Evolutionary conservation across 345 rosid species (phyloP), one percentile per base, ranked within the genome.

Genomic region (Streptanthus diversifolius): DNA sequence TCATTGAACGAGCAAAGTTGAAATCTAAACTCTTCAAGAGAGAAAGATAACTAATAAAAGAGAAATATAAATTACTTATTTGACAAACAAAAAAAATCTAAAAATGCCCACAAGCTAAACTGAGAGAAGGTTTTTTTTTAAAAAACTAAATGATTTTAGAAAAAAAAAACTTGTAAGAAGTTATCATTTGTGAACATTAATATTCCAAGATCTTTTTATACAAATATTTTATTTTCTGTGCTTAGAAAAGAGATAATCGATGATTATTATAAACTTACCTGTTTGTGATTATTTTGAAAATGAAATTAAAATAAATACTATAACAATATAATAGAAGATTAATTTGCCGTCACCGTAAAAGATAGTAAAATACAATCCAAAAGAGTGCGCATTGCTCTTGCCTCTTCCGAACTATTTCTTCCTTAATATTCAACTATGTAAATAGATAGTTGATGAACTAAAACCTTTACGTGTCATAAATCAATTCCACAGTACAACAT

Each of bases 401-500:
- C 66, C 36, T 40, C 54, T 37, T 56, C 49, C 66, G 68, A 65
- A 73, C 71, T 54, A 54, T 63, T 33, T 64, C 44, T n/a, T 52
- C 8, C 35, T 13, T 36, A 15, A 37, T 43, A 48, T 62, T 19
- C 29, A 71, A 52, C 37, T 63, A 32, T 54, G 51, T 51, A 59
- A 49, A 24, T 49, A 62, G 44, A 17, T 33, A 54, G 59, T 62
- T 68, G 74, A 43, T 69, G 43, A 76, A 69, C 66, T 25, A 75
- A 43, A 53, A 53, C 49, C 54, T 75, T 68, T 15, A 75, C 70
- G 74, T 62, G 65, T 62, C 74, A 53, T 37, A 24, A 25, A 35
- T 19, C 59, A 62, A 54, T 53, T 68, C 74, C 51, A 53, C 30
- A 60, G 65, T 69, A 76, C 70, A 62, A 40, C 64, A 69, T 52